Percentiles rank a stretch among this genome's conserved stretches.
phyloP scores from a whole-genome alignment of 805 yeast species.

The Candida ficus region DNA sequence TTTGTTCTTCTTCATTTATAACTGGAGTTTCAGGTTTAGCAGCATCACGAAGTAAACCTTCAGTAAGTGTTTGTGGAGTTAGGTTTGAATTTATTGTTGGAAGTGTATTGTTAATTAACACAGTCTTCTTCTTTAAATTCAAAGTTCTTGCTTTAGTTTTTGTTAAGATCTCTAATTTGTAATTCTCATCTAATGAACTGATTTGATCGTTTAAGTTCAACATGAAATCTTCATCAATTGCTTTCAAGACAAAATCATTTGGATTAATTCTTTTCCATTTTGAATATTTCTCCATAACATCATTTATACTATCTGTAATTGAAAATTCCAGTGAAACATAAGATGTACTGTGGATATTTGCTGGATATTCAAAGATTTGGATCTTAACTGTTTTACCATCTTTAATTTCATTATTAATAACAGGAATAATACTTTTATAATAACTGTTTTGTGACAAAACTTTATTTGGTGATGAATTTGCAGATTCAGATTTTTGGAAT shows the following conservation, averaged over 20 bases:
- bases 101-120: constrained; percentile 11
- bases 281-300: constrained; percentile 31
- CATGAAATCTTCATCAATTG: constrained; percentile 26
- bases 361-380: constrained; percentile 31
- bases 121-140: constrained; percentile 28
- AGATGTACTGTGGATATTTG: constrained; percentile 22
- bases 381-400: constrained; percentile 27
- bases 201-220: constrained; percentile 36
- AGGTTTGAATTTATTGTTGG: constrained; percentile 24
- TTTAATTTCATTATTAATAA: constrained; percentile 16
- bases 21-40: not conserved
- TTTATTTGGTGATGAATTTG: constrained; percentile 7
- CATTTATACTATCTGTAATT: constrained; percentile 32
- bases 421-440: constrained; percentile 33
- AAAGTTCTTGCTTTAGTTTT: constrained; percentile 36
- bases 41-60: not conserved
- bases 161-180: constrained; percentile 37
- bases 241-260: constrained; percentile 31
- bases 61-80: constrained; percentile 25
- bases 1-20: not conserved
- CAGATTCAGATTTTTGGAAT: constrained; percentile 3
- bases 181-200: constrained; percentile 36
- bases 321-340: constrained; percentile 27
- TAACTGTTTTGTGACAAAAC: constrained; percentile 27
- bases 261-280: constrained; percentile 31